These are phyloP conservation scores for Carpinus viminea DNA, from an alignment of 306 rosid species.

Conservation along the genomic window DNA sequence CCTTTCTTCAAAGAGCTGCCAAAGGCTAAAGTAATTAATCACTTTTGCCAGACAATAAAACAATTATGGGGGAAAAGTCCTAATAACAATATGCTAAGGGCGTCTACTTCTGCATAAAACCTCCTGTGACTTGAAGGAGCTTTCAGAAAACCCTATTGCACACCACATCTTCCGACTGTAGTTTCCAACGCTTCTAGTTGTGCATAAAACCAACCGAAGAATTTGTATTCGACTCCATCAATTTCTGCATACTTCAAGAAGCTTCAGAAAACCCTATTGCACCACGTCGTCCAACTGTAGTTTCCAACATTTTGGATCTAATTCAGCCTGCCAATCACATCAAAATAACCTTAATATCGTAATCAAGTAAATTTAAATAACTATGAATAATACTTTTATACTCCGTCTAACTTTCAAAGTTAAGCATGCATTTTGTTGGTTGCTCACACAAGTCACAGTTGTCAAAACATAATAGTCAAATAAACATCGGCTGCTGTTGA, in stretches of 20 bases:
- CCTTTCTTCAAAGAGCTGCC: background rate
- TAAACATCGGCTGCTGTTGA: background rate
- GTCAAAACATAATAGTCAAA: background rate
- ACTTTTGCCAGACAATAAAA: background rate
- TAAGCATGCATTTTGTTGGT: background rate
- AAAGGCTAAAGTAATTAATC: background rate
- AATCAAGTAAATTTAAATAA: background rate
- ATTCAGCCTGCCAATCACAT: slow-evolving; percentile 71
- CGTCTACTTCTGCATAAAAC: background rate
- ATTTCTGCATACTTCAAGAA: background rate
- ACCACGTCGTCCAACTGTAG: slow-evolving; percentile 63
- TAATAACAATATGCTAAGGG: background rate
- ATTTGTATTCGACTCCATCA: no score
- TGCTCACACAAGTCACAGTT: background rate
- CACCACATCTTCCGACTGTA: no score
- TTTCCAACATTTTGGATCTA: slow-evolving; percentile 94
- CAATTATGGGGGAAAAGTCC: background rate
- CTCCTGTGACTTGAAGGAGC: background rate
- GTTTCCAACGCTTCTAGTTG: no score
- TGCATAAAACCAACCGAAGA: no score
- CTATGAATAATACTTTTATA: background rate
- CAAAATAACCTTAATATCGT: slow-evolving; percentile 20
- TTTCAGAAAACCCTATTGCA: no score
- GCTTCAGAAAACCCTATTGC: slow-evolving; percentile 31
- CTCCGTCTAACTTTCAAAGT: background rate